Base-by-base conservation (phyloP, 768 basidiomycete species). In the Kwoniella pini region DNA sequence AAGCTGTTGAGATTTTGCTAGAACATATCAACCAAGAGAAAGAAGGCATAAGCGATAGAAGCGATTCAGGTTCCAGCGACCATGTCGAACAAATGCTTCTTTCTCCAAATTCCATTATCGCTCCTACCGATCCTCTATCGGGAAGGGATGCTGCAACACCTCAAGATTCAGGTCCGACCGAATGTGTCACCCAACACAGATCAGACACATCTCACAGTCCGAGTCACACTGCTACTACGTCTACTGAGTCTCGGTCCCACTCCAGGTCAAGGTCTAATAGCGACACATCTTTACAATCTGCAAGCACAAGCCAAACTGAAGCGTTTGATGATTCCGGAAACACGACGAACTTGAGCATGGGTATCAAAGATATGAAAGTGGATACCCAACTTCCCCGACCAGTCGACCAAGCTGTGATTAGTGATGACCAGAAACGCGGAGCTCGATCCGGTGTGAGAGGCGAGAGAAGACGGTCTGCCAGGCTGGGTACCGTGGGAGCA, bases 1-100 rank as follows among this genome's bases (percentile, higher is more conserved):
- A 62, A 27, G 71, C 71, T n/a, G 62, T 70, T 33, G 68, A 70
- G 55, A 62, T 70, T 48, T 48, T 73, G 9, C 54, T 73, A 10
- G 71, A 73, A 51, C 66, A 73, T 33, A 48, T 57, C 10, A 43
- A 50, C 19, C 45, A 46, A 38, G 56, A 27, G 26, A 39, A 27
- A 42, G 57, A 59, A 39, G 26, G 17, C 22, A 22, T 40, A 50
- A 46, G 24, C 7, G 52, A 28, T 38, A 22, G 31, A 4, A 45
- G 40, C 15, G 39, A 36, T 10, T 57, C 55, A 17, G 44, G 45
- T 27, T 54, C 52, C 0, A 61, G 59, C 27, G 59, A 61, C 46
- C 59, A 54, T 54, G 59, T 61, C 11, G 59, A 61, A 31, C 44
- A 46, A 36, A 61, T 61, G 43, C 45, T 61, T 15, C 33, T 38